A percentile compares a stretch with the other conserved stretches of the same genome.
Evolutionary conservation across 768 basidiomycete species (phyloP).

Genomic region (Mrakia frigida): DNA sequence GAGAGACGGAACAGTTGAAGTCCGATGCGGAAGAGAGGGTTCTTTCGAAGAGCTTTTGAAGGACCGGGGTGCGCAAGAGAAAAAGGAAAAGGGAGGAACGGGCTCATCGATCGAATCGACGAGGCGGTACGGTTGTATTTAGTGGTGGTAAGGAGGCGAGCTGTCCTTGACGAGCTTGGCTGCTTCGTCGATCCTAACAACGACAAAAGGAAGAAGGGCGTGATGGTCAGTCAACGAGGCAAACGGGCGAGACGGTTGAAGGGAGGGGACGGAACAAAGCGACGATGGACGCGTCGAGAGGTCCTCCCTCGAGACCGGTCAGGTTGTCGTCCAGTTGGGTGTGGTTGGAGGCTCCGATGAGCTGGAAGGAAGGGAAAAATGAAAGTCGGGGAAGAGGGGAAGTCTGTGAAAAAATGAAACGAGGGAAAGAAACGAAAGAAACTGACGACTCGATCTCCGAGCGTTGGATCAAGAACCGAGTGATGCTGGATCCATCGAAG

Average conservation of each 20-base stretch:
- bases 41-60: too few relatives aligned
- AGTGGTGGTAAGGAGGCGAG: background rate
- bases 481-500: slow-evolving; percentile 54
- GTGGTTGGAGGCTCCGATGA: slow-evolving; percentile 61
- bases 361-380: slow-evolving; percentile 15
- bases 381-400: background rate
- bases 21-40: too few relatives aligned
- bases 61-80: too few relatives aligned
- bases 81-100: too few relatives aligned
- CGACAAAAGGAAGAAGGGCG: background rate
- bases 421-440: too few relatives aligned
- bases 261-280: slow-evolving; percentile 37
- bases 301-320: slow-evolving; percentile 50
- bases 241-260: background rate
- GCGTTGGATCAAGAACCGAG: slow-evolving; percentile 38
- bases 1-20: too few relatives aligned
- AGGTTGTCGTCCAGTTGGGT: slow-evolving; percentile 54
- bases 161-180: background rate
- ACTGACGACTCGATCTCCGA: slow-evolving; percentile 40
- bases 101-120: too few relatives aligned
- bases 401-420: slow-evolving; percentile 44
- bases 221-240: background rate
- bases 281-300: slow-evolving; percentile 56
- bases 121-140: background rate
- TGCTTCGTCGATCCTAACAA: background rate